phyloP scores from a whole-genome alignment of 495 filamentous ascomycete species.

The Penicillium coprophilum region DNA sequence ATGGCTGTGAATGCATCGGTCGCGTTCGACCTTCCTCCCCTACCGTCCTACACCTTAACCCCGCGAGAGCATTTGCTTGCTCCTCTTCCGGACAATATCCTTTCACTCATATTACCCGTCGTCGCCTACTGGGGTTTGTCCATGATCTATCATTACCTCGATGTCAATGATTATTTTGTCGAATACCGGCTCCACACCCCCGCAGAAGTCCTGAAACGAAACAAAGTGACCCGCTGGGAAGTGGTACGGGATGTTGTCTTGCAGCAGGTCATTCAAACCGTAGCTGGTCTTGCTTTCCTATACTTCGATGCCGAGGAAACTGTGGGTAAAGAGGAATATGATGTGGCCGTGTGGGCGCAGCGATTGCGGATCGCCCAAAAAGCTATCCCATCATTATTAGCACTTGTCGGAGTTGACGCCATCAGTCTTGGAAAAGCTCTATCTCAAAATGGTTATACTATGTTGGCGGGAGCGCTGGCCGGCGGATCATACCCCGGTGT shows the following conservation, averaged over 20 bases:
- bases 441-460: constrained; percentile 51
- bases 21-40: constrained; percentile 64
- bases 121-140: constrained; percentile 86
- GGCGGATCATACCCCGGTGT: constrained; percentile 69
- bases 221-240: constrained; percentile 78
- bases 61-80: constrained; percentile 70
- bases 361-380: constrained; percentile 69
- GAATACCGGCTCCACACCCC: constrained; percentile 91
- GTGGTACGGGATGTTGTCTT: constrained; percentile 84
- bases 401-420: constrained; percentile 44
- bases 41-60: constrained; percentile 68
- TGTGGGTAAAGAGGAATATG: constrained; percentile 74
- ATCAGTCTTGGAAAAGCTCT: constrained; percentile 36
- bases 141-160: constrained; percentile 82
- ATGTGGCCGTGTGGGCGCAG: constrained; percentile 79
- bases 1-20: constrained; percentile 46
- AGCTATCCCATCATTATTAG: constrained; percentile 59
- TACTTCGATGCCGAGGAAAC: constrained; percentile 64
- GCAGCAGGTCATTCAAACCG: constrained; percentile 84
- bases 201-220: constrained; percentile 79
- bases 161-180: constrained; percentile 76
- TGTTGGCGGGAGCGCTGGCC: constrained; percentile 65
- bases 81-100: constrained; percentile 75
- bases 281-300: constrained; percentile 58
- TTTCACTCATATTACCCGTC: constrained; percentile 73